These are phyloP conservation scores for Penicillium longicatenatum DNA, from an alignment of 495 filamentous ascomycete species.

Conservation along the genomic window DNA sequence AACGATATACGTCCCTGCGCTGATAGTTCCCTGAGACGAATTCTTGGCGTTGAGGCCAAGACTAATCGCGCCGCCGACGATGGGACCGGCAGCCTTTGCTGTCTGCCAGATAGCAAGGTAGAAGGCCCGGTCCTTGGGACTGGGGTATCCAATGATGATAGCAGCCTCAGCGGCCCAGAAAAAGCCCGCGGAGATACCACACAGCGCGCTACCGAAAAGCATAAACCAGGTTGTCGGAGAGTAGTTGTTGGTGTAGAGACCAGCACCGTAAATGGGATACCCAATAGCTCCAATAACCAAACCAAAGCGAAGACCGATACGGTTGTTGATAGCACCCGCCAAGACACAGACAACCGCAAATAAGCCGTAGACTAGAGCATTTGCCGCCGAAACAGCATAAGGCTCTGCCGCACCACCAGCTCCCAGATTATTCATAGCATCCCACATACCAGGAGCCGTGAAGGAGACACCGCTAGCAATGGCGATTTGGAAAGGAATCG, in stretches of 20 bases:
- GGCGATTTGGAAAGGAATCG: conserved; percentile 36
- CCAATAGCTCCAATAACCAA: conserved; percentile 57
- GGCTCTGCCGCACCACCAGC: conserved; percentile 38
- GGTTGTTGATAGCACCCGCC: conserved; percentile 43
- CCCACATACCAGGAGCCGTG: conserved; percentile 39
- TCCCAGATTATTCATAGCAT: conserved; percentile 37
- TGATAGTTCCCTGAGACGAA: conserved; percentile 26
- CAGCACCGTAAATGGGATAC: conserved; percentile 49
- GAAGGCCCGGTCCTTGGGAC: conserved; percentile 57
- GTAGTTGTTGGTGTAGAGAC: conserved; percentile 66
- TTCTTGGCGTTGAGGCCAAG: conserved; percentile 34
- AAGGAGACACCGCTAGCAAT: conserved; percentile 37
- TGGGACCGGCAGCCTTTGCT: conserved; percentile 34
- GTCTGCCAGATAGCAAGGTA: conserved; percentile 43
- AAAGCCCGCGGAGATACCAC: conserved; percentile 65
- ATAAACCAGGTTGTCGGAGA: conserved; percentile 63
- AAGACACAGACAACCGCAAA: conserved; percentile 36
- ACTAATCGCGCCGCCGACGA: conserved; percentile 36
- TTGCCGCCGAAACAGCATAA: conserved; percentile 36
- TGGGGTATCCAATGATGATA: conserved; percentile 66
- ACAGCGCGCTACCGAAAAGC: conserved; percentile 62
- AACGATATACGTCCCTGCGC: conserved; percentile 33
- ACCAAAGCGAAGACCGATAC: conserved; percentile 61
- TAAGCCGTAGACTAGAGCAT: conserved; percentile 35
- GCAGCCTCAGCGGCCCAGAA: conserved; percentile 68